Base-by-base conservation (phyloP, 1,284 basidiomycete species). In the Sphagnurus paluster region DNA sequence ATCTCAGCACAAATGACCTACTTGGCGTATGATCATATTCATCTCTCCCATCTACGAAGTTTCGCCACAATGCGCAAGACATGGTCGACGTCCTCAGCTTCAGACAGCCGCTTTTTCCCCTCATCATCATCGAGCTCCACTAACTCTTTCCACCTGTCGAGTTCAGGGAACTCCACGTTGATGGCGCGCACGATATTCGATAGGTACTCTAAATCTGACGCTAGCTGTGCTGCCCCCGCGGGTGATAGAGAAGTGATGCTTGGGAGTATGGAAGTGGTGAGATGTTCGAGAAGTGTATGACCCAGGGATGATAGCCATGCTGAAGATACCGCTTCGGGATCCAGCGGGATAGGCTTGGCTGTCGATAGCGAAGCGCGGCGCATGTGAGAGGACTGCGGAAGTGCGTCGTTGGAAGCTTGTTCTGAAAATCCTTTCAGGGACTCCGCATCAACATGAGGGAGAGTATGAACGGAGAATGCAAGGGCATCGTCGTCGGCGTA, bases 231-330 rank as follows among this genome's bases (percentile, higher is more conserved):
- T 1, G 87, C 82, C 0, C 94, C 96, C 1, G 76, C 67, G 3
- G 67, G 59, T 8, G 80, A 77, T 40, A 97, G 67, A 19, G 69
- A 68, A 5, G 75, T 65, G 46, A 93, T 87, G 39, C 69, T 68
- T 20, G 87, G 73, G 1, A 94, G 75, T 26, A 91, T 74, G 23
- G 74, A 71, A 14, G 65, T 64, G 4, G 87, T 89, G 39, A 97
- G 71, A 58, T 93, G 79, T 0, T 79, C 72, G 29, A 93, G 75
- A 26, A 95, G 79, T 7, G 84, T 79, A 34, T 89, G 82, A 0
- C 91, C 87, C n/a, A 98, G 79, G 4, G 90, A 92, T 8, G 88
- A 82, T 5, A 98, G 80, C 93, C 94, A 97, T 0, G 90, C 86
- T 0, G 90, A 85, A 1, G 92, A 84, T 7, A 96, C 87, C 1